Evolutionary conservation across 2,329 filamentous ascomycete species (phyloP).

Genomic region (Orbilia javanica): DNA sequence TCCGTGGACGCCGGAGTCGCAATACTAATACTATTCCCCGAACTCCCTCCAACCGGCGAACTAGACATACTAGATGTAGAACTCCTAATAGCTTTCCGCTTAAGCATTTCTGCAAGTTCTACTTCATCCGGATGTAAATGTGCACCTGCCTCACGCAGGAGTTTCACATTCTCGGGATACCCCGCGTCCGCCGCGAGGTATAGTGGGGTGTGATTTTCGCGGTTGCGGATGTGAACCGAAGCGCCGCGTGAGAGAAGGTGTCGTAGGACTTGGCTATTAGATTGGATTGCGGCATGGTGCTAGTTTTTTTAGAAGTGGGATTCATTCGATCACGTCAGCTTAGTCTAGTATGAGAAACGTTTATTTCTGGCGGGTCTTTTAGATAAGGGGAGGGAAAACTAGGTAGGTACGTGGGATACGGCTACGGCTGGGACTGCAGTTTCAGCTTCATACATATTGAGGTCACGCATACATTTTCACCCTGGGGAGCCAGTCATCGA

Average conservation of each 20-base stretch:
- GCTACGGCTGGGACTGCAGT: conserved; percentile 30
- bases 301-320: conserved; percentile 25
- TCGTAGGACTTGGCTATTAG: conserved; percentile 71
- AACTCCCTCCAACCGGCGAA: conserved; percentile 42
- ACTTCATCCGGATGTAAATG: conserved; percentile 71
- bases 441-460: conserved; percentile 13
- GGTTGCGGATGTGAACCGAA: conserved; percentile 76
- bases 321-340: conserved; percentile 38
- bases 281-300: conserved; percentile 65
- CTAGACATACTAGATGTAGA: conserved; percentile 52
- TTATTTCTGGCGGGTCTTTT: conserved; percentile 1
- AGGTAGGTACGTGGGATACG: conserved; percentile 18
- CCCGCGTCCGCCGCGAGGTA: conserved; percentile 74
- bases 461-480: conserved; percentile 18
- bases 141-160: conserved; percentile 73
- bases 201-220: conserved; percentile 75
- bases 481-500: not conserved
- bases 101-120: conserved; percentile 61
- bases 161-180: conserved; percentile 69
- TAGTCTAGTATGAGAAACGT: not conserved
- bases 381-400: not conserved
- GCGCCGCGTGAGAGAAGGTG: conserved; percentile 74
- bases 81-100: conserved; percentile 49
- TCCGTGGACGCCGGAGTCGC: not conserved
- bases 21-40: conserved; percentile 12